phyloP scores from a whole-genome alignment of 345 rosid genomes.

The Camelina hispida region DNA sequence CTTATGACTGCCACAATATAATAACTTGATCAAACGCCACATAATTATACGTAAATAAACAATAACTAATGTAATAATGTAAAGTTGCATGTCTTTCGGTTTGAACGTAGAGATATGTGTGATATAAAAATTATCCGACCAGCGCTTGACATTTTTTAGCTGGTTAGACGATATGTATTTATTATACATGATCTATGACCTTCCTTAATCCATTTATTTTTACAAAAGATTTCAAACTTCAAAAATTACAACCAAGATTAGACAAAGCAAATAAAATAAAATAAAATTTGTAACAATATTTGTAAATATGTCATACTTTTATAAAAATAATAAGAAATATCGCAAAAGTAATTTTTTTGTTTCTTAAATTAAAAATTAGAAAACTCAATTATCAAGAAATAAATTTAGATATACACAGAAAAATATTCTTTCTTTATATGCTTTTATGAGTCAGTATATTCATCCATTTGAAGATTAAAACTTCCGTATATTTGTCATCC shows the following conservation, averaged over 20 bases:
- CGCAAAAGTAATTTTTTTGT: background rate
- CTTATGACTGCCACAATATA: constrained; percentile 36
- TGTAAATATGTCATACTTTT: background rate
- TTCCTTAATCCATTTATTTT: background rate
- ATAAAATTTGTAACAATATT: too few relatives aligned
- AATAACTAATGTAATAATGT: background rate
- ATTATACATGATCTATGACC: background rate
- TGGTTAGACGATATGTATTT: background rate
- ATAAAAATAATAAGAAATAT: background rate
- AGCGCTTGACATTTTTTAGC: background rate
- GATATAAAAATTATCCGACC: background rate
- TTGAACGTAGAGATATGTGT: background rate
- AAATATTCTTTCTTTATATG: background rate
- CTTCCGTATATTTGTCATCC: background rate
- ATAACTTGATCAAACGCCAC: constrained; percentile 10
- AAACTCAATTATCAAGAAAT: background rate
- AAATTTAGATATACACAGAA: background rate
- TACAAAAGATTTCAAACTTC: background rate
- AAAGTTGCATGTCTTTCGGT: background rate
- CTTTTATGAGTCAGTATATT: background rate
- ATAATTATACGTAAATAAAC: background rate
- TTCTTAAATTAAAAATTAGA: background rate
- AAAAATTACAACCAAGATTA: background rate
- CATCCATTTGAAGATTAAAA: background rate
- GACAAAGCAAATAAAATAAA: background rate